Evolutionary conservation across 768 basidiomycete species (phyloP).

Genomic region (Daedaleopsis sinensis): DNA sequence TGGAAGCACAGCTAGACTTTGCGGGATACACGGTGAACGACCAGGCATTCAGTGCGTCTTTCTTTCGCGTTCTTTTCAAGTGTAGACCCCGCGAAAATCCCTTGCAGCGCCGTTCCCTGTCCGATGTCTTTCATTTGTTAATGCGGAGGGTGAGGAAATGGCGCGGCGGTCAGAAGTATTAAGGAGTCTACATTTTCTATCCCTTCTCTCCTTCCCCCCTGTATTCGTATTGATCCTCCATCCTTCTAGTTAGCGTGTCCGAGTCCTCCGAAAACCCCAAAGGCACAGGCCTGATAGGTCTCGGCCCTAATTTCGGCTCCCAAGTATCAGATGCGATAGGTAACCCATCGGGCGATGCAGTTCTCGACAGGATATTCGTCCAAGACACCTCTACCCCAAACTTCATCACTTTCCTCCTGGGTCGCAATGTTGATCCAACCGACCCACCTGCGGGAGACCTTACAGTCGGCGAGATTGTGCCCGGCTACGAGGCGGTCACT

Average conservation of each 20-base stretch:
- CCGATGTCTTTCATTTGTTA: too few relatives aligned
- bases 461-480: slow-evolving; percentile 60
- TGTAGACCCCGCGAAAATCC: too few relatives aligned
- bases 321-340: slow-evolving; percentile 41
- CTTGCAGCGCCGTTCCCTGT: too few relatives aligned
- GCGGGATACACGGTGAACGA: slow-evolving; percentile 46
- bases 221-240: slow-evolving; percentile 53
- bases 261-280: slow-evolving; percentile 33
- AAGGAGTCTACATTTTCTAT: neutral
- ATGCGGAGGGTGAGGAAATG: too few relatives aligned
- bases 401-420: slow-evolving; percentile 64
- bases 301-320: slow-evolving; percentile 66
- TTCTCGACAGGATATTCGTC: slow-evolving; percentile 67
- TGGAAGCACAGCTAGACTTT: slow-evolving; percentile 46
- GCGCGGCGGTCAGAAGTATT: too few relatives aligned
- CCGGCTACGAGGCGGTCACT: slow-evolving; percentile 50
- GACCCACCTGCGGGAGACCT: slow-evolving; percentile 60
- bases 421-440: slow-evolving; percentile 56
- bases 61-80: too few relatives aligned
- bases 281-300: slow-evolving; percentile 50
- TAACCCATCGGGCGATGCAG: slow-evolving; percentile 47
- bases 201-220: slow-evolving; percentile 43
- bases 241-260: slow-evolving; percentile 49
- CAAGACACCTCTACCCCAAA: slow-evolving; percentile 62
- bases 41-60: slow-evolving; percentile 49